Conservation (phyloP, 495 filamentous ascomycete species). For the Recurvomyces mirabilis region DNA sequence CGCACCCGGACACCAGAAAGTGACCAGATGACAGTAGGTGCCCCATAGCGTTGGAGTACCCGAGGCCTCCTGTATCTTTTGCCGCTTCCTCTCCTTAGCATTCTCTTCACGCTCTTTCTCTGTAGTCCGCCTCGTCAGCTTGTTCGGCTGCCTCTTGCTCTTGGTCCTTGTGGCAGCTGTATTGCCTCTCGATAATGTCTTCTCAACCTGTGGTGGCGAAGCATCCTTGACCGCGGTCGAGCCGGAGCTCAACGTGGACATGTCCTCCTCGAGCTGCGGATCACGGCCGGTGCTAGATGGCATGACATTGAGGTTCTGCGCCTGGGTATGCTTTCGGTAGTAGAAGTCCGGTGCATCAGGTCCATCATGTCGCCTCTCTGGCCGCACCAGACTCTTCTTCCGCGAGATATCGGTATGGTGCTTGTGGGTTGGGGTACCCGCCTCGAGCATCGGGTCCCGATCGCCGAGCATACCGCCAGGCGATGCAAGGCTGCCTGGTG, state of each 20-base stretch:
- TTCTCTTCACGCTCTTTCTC: constrained; percentile 20
- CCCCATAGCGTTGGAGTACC: constrained; percentile 82
- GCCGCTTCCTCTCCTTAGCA: constrained; percentile 49
- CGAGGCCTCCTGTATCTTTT: constrained; percentile 57
- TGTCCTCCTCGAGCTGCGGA: constrained; percentile 58
- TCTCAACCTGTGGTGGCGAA: constrained; percentile 14
- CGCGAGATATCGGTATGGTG: constrained; percentile 39
- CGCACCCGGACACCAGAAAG: constrained; percentile 88
- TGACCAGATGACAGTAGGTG: constrained; percentile 84
- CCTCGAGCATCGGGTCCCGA: constrained; percentile 22
- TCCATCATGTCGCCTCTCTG: constrained; percentile 73
- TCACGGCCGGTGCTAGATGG: constrained; percentile 90
- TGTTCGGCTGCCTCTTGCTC: constrained; percentile 9
- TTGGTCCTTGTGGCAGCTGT: constrained; percentile 22
- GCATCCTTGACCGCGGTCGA: constrained; percentile 41
- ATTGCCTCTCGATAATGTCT: constrained; percentile 25
- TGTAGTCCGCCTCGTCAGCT: constrained; percentile 39
- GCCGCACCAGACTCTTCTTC: constrained; percentile 76
- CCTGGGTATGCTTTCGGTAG: constrained; percentile 86
- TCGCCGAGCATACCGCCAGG: constrained; percentile 22
- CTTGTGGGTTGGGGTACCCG: not conserved
- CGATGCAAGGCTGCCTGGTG: constrained; percentile 18
- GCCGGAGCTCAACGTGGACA: constrained; percentile 43
- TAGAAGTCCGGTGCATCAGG: constrained; percentile 85
- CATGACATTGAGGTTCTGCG: constrained; percentile 72